Evolutionary conservation across 371 early-diverging fungal species (phyloP), one percentile per base, ranked within the genome.

Genomic region (Parasitella parasitica): DNA sequence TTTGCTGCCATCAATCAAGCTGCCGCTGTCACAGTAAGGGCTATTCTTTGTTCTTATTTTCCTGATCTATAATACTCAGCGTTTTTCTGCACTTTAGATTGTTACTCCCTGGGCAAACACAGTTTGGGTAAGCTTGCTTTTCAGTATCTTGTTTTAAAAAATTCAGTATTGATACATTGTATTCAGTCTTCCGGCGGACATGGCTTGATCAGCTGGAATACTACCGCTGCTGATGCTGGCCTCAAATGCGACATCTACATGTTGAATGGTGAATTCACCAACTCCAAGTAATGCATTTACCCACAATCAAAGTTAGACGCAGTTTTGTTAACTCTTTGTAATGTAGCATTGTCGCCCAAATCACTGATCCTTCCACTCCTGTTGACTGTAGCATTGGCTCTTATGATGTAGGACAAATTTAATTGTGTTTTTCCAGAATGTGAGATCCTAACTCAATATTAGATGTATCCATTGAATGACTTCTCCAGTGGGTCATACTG

Each of bases 401-500:
- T 13, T 72, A 57, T 59, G 69, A 60, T 54, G 71, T 71, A 71
- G 54, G 69, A 49, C 36, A 49, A 54, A 43, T 34, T 34, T 30
- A 48, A 37, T 41, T 39, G 18, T 28, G 30, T 30, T 24, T 49
- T 26, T 18, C 35, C 8, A 22, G 1, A 11, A 20, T 24, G 18
- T 37, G 30, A 20, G 11, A 12, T 54, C 4, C 26, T 37, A 28
- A 4, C 32, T 1, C 27, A 13, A 18, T n/a, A 11, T 12, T 70
- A 78, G 79, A 80, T 80, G 35, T 51, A 71, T 55, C 80, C 80
- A 32, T 69, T 80, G 64, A 75, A 73, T 46, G 77, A 80, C 54
- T 80, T 80, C 66, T 70, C 69, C n/a, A 0, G 68, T 48, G 80
- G 80, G 51, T 35, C 69, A n/a, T 80, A 80, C 65, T 80, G 69